These are phyloP conservation scores for Hymenoscyphus fructigenus DNA, from an alignment of 2,329 filamentous ascomycete species.

Conservation along the genomic window DNA sequence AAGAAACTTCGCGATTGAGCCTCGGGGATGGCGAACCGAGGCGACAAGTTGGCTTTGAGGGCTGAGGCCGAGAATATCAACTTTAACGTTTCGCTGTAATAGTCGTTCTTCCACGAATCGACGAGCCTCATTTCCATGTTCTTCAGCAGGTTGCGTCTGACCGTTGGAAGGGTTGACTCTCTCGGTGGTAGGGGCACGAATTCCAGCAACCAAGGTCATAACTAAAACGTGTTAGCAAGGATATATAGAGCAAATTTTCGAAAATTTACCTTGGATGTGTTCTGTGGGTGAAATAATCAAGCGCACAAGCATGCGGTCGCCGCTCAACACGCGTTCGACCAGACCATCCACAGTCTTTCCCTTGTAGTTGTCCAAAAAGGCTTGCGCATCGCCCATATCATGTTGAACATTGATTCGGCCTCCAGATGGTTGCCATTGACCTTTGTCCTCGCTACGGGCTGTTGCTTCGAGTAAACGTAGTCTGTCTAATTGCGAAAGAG, in stretches of 20 bases:
- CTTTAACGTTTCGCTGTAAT: slow-evolving; percentile 80
- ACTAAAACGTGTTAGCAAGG: slow-evolving; percentile 54
- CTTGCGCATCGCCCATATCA: slow-evolving; percentile 73
- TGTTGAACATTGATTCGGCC: slow-evolving; percentile 73
- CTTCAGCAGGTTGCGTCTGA: slow-evolving; percentile 80
- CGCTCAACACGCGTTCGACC: slow-evolving; percentile 87
- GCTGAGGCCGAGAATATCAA: slow-evolving; percentile 81
- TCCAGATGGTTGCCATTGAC: slow-evolving; percentile 72
- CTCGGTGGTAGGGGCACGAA: slow-evolving; percentile 87
- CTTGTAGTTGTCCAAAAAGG: slow-evolving; percentile 80
- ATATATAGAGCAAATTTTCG: not conserved
- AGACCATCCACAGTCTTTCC: slow-evolving; percentile 81
- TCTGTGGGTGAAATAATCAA: slow-evolving; percentile 77
- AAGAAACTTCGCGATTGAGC: slow-evolving; percentile 89
- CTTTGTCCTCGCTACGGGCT: slow-evolving; percentile 76
- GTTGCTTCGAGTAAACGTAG: slow-evolving; percentile 75
- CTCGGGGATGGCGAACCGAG: slow-evolving; percentile 80
- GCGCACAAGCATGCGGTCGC: slow-evolving; percentile 84
- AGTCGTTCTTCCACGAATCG: slow-evolving; percentile 83
- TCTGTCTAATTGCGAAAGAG: slow-evolving; percentile 69
- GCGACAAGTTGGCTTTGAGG: slow-evolving; percentile 92
- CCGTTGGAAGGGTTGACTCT: slow-evolving; percentile 68
- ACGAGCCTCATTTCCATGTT: slow-evolving; percentile 85
- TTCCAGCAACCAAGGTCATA: slow-evolving; percentile 83
- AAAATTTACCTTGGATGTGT: slow-evolving; percentile 54